A percentile compares a stretch with the other conserved stretches of the same genome.
These are phyloP conservation scores for Erodium moschatum DNA, from an alignment of 441 rosid genomes.

Conservation along the genomic window DNA sequence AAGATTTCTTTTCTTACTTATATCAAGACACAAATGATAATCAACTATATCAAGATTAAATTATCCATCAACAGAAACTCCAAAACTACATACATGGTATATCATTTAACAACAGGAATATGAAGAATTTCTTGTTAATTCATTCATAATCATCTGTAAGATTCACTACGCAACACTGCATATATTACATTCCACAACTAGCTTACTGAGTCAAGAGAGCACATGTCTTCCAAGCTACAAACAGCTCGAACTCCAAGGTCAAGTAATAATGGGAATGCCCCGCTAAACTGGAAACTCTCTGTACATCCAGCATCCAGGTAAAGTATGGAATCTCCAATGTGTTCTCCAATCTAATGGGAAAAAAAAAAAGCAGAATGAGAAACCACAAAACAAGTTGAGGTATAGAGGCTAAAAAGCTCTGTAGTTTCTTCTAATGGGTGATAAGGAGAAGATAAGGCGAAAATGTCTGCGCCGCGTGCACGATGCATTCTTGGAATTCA, in stretches of 20 bases:
- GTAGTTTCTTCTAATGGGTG: not conserved
- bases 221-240: constrained; percentile 73
- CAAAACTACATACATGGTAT: not conserved
- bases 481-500: not conserved
- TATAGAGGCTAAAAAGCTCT: not conserved
- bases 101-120: not conserved
- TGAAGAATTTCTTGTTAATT: not conserved
- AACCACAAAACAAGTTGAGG: not conserved
- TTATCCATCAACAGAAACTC: not conserved
- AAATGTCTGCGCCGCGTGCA: not conserved
- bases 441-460: not conserved
- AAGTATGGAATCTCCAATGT: constrained; percentile 50
- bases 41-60: not conserved
- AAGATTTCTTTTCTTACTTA: not conserved
- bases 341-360: constrained; percentile 51
- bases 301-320: constrained; percentile 87
- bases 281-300: constrained; percentile 73
- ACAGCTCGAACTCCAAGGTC: constrained; percentile 57
- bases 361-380: constrained; percentile 6
- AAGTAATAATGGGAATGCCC: constrained; percentile 66
- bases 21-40: not conserved
- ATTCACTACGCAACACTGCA: not conserved
- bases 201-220: constrained; percentile 63
- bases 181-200: constrained; percentile 12
- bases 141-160: not conserved